These are phyloP conservation scores for Silene noctiflora DNA, from an alignment of 179 eudicot genomes.

Conservation along the genomic window DNA sequence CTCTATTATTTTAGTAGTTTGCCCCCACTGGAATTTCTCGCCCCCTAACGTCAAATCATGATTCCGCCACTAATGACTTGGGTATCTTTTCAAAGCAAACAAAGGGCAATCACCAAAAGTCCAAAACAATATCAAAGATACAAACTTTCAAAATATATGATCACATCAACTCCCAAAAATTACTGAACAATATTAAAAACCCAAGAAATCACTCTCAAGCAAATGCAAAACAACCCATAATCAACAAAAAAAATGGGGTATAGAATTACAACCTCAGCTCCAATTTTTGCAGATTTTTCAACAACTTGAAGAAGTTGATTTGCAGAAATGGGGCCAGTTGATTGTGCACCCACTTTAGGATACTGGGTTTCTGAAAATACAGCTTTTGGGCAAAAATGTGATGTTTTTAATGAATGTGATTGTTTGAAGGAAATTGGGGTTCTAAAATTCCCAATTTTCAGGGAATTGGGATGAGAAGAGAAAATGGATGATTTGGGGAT, in stretches of 20 bases:
- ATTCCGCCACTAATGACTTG: too few relatives aligned
- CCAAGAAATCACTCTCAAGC: too few relatives aligned
- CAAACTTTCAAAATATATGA: neutral
- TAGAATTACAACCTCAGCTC: constrained; percentile 58
- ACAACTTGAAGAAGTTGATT: constrained; percentile 56
- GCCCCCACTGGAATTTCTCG: too few relatives aligned
- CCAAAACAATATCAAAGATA: neutral
- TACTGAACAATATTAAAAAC: neutral
- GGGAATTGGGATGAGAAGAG: constrained; percentile 1
- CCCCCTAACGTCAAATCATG: too few relatives aligned
- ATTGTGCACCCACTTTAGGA: constrained; percentile 49
- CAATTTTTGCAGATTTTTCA: constrained; percentile 74
- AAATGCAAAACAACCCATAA: neutral
- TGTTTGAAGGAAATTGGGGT: constrained; percentile 14
- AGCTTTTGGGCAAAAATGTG: constrained; percentile 31
- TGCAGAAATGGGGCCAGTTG: constrained; percentile 51
- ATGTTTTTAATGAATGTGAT: constrained; percentile 10
- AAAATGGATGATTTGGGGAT: constrained; percentile 9
- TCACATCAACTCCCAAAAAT: neutral
- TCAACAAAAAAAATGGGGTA: neutral
- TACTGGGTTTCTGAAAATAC: constrained; percentile 43
- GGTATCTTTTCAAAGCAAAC: neutral
- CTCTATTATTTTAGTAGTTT: too few relatives aligned
- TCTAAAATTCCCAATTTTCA: constrained; percentile 26
- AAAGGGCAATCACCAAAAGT: neutral